Evolutionary conservation across 345 rosid species (phyloP), one percentile per base, ranked within the genome.

Genomic region (Brassica nigra): DNA sequence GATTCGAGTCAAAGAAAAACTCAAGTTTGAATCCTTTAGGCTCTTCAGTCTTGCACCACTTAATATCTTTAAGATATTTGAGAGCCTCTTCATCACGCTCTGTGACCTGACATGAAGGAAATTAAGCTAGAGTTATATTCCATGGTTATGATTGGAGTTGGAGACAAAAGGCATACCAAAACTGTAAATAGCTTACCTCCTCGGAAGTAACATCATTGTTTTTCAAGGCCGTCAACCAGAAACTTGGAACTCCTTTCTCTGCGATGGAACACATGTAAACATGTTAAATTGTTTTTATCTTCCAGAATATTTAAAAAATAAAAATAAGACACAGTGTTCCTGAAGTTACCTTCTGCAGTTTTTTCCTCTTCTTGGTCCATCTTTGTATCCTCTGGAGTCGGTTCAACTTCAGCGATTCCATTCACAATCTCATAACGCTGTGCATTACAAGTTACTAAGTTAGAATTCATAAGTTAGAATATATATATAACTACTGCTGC

Each of bases 1-100:
- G 97, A 80, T 94, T 94, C 4, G 90, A 14, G 16, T 91, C 94
- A 68, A 92, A 94, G 81, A 85, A 83, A 81, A 94, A 92, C 67
- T 92, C 99, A 52, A 94, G 92, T 80, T 92, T 94, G 87, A 92
- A 94, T 62, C 99, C 99, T 85, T 94, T 94, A 29, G 94, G 95
- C 3, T 92, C 92, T 65, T 85, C 91, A 59, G 88, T 78, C 79
- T 91, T 88, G 77, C 76, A 78, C 94, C 95, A 92, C 84, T 89
- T 94, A 5, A 94, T 91, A 78, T 94, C 95, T 67, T 87, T 91
- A 62, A 94, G 87, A 84, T 82, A 92, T 70, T 86, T 84, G 34
- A 94, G 91, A 76, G 97, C 97, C 70, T 80, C 93, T 85, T 94
- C 97, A 79, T 94, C 99, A 59, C 91, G 89, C 81, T 94, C 97